Evolutionary conservation across 2,329 filamentous ascomycete genomes (phyloP), one percentile per base, ranked within the genome.

Genomic region (Hypoxylon sp.): DNA sequence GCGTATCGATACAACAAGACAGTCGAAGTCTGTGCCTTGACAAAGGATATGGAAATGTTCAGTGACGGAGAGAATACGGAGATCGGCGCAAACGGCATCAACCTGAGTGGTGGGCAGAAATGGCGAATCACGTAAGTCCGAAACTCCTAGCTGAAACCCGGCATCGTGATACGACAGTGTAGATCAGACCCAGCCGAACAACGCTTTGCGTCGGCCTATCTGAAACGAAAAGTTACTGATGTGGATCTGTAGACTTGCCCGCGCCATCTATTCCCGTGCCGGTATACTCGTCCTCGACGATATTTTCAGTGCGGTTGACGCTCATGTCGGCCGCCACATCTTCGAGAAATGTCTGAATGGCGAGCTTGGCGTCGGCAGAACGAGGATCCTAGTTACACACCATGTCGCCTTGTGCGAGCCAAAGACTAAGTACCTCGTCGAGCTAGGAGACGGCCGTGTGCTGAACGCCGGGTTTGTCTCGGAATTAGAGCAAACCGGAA

Each of bases 81-180:
- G 74, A 92, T 97, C 57, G 93, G 93, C 10, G 91, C 92, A 2
- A 94, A 95, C 68, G 93, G 93, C 6, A 92, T 96, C 73, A 94
- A 95, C 72, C 82, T 97, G 6, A 93, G 91, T 68, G 93, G 93
- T 69, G 93, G 93, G 0, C 93, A 97, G 79, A 89, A 92, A 75
- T 94, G 93, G 91, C 87, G 93, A 57, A 86, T 96, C 32, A 93
- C 92, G 0, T 76, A 73, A 75, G 74, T 75, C 21, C 21, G 29
- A 42, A 48, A 55, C 5, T 35, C 52, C 5, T n/a, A 11, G 7
- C 32, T 10, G 11, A 19, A 53, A 21, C 11, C 27, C 13, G n/a
- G 24, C 17, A 15, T 29, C 27, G 13, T 55, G 19, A 21, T 50
- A 56, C 10, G 47, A 15, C n/a, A 27, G 24, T 46, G n/a, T n/a